Evolutionary conservation across 2,329 filamentous ascomycete genomes (phyloP).

Genomic region (Ophiostoma sp.): DNA sequence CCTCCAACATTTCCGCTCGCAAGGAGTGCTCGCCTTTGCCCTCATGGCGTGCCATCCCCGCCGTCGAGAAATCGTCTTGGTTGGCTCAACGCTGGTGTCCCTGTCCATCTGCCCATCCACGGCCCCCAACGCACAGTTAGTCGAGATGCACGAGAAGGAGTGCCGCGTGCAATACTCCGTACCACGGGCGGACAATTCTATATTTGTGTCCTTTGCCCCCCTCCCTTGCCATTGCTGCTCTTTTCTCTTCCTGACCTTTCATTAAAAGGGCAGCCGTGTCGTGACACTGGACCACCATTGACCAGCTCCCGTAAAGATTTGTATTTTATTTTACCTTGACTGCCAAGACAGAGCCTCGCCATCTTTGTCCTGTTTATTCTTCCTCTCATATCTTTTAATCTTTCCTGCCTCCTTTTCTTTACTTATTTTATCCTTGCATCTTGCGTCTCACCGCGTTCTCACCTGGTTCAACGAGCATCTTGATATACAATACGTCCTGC

Average conservation of each 20-base stretch:
- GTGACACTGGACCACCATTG: background rate
- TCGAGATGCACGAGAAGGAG: background rate
- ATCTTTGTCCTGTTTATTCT: background rate
- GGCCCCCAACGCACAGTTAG: background rate
- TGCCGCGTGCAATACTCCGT: background rate
- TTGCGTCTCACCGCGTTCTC: background rate
- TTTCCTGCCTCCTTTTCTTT: background rate
- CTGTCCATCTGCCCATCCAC: background rate
- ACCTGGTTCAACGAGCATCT: conserved; percentile 1
- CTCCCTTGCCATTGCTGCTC: background rate
- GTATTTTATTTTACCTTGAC: background rate
- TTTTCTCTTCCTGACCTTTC: background rate
- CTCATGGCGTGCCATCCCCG: background rate
- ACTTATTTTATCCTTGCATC: background rate
- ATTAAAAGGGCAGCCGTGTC: background rate
- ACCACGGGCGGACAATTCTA: background rate
- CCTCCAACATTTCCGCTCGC: background rate
- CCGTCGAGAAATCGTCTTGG: background rate
- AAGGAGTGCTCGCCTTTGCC: background rate
- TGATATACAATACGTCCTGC: background rate
- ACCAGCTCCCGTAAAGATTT: background rate
- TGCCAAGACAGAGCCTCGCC: background rate
- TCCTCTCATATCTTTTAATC: background rate
- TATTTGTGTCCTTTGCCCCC: background rate
- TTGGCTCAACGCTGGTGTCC: background rate